Evolutionary conservation across 495 filamentous ascomycete species (phyloP).

Genomic region (Darksidea phi): DNA sequence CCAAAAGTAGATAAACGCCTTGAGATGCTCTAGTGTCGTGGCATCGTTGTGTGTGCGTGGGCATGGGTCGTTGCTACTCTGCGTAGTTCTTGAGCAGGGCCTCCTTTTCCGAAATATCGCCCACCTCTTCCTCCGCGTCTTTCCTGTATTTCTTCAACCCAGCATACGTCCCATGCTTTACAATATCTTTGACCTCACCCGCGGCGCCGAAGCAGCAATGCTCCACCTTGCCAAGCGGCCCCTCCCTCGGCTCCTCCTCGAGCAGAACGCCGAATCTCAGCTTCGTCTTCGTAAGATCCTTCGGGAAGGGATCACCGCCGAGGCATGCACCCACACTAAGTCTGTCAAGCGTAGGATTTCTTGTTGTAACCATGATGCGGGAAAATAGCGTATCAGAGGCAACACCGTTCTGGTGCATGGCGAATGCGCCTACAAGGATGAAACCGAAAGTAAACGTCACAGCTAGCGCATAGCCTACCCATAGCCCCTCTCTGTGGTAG

Average conservation of each 20-base stretch:
- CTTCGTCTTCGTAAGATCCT: constrained; percentile 40
- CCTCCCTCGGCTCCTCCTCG: constrained; percentile 30
- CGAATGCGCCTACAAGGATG: constrained; percentile 39
- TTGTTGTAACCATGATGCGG: constrained; percentile 47
- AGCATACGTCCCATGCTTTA: constrained; percentile 37
- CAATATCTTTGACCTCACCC: constrained; percentile 34
- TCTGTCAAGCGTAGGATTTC: constrained; percentile 44
- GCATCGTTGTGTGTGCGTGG: too few species aligned
- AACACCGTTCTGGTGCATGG: constrained; percentile 43
- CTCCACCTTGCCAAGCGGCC: constrained; percentile 28
- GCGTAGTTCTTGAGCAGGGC: constrained; percentile 11
- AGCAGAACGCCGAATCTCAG: constrained; percentile 44
- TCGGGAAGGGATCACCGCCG: constrained; percentile 46
- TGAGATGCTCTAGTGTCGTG: too few species aligned
- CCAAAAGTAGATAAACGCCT: too few species aligned
- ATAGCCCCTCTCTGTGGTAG: constrained; percentile 40
- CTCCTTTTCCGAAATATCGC: constrained; percentile 21
- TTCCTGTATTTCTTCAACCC: constrained; percentile 34
- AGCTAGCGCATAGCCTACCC: constrained; percentile 45
- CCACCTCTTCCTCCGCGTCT: constrained; percentile 17
- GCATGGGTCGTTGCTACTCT: too few species aligned
- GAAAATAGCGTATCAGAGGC: constrained; percentile 45
- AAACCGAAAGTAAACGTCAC: constrained; percentile 37
- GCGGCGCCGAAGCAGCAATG: constrained; percentile 32
- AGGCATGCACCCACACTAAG: constrained; percentile 45